Percentiles rank a stretch among this genome's conserved stretches.
These are phyloP conservation scores for Lipomyces lipofer DNA, from an alignment of 805 yeast species.

Conservation along the genomic window DNA sequence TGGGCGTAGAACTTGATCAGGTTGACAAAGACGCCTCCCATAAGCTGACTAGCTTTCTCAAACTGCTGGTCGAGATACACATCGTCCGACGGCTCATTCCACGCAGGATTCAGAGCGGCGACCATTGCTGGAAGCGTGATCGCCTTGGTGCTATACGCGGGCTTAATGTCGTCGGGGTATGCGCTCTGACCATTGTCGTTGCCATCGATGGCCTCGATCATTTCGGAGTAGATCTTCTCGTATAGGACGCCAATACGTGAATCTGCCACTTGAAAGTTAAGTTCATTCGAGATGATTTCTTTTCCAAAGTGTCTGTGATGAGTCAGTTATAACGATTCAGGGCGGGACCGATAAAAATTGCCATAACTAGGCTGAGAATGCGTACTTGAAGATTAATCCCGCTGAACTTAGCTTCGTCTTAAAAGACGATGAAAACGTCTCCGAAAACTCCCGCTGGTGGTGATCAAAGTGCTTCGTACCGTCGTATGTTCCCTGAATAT, in stretches of 20 bases:
- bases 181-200: slow-evolving; percentile 90
- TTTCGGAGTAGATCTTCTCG: slow-evolving; percentile 76
- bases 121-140: slow-evolving; percentile 79
- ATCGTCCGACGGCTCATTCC: slow-evolving; percentile 72
- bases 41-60: slow-evolving; percentile 67
- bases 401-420: slow-evolving; percentile 88
- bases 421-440: slow-evolving; percentile 61
- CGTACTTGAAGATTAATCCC: slow-evolving; percentile 76
- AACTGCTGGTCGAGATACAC: slow-evolving; percentile 64
- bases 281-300: slow-evolving; percentile 47
- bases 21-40: slow-evolving; percentile 78
- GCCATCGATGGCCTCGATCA: slow-evolving; percentile 91
- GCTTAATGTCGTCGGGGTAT: slow-evolving; percentile 57
- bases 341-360: not conserved
- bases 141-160: slow-evolving; percentile 68
- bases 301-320: slow-evolving; percentile 43
- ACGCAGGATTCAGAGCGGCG: slow-evolving; percentile 76
- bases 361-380: slow-evolving; percentile 10
- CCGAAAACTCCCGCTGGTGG: slow-evolving; percentile 89
- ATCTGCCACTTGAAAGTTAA: slow-evolving; percentile 44
- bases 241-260: slow-evolving; percentile 63
- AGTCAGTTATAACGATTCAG: not conserved
- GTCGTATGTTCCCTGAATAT: slow-evolving; percentile 70
- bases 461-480: slow-evolving; percentile 87
- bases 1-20: slow-evolving; percentile 70